Percentiles rank a stretch among this genome's conserved stretches.
Conservation (phyloP, 495 filamentous ascomycete genomes). For the Neurospora sp. region DNA sequence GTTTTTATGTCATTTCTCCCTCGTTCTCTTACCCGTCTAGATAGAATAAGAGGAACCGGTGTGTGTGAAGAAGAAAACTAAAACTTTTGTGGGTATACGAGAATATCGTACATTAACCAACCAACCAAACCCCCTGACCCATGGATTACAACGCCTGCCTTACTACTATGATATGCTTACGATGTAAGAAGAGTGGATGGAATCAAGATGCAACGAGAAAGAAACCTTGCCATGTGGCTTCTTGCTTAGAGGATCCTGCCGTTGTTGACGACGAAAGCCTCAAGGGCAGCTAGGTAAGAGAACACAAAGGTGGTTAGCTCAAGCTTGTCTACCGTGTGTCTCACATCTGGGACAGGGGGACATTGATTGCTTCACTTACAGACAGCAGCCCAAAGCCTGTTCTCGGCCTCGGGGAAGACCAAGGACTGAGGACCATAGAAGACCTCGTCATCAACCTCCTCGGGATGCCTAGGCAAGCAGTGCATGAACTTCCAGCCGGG, state of each 20-base stretch:
- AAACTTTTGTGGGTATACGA: not conserved
- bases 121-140: not conserved
- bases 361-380: constrained; percentile 29
- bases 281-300: constrained; percentile 50
- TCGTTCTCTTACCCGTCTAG: not conserved
- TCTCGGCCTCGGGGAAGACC: constrained; percentile 91
- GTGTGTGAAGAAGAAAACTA: not conserved
- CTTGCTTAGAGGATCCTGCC: constrained; percentile 44
- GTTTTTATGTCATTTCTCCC: constrained; percentile 1
- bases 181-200: not conserved
- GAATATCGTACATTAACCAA: not conserved
- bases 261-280: constrained; percentile 85
- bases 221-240: not conserved
- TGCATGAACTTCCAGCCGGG: constrained; percentile 96
- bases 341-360: not conserved
- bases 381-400: constrained; percentile 82
- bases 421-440: constrained; percentile 75
- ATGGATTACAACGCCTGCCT: not conserved
- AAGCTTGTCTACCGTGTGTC: too few species aligned
- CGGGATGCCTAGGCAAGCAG: constrained; percentile 85
- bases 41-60: not conserved
- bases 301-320: not conserved
- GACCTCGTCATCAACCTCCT: constrained; percentile 91
- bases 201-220: constrained; percentile 5
- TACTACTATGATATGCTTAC: not conserved